These are phyloP conservation scores for Umbellularia californica DNA, from an alignment of 164 flowering plant species.

Conservation along the genomic window DNA sequence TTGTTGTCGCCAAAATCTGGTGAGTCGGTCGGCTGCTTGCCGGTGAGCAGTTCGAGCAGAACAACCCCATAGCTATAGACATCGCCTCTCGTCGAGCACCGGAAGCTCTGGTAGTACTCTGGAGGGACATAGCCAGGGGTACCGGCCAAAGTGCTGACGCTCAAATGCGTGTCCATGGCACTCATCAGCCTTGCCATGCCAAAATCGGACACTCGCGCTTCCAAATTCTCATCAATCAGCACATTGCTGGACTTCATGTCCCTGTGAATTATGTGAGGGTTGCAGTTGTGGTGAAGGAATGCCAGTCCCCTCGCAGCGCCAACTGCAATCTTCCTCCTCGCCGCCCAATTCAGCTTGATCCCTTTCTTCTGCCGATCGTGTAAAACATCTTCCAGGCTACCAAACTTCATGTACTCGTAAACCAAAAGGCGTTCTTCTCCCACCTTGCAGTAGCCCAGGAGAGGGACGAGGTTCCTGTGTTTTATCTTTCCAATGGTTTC, in stretches of 20 bases:
- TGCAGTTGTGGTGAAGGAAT: constrained; percentile 93
- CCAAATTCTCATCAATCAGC: constrained; percentile 74
- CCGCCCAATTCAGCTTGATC: constrained; percentile 72
- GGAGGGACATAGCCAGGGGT: constrained; percentile 99
- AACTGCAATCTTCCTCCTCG: constrained; percentile 74
- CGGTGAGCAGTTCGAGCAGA: constrained; percentile 88
- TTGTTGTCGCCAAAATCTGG: constrained; percentile 93
- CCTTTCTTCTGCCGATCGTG: constrained; percentile 61
- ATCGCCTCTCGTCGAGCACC: constrained; percentile 88
- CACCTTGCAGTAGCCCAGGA: constrained; percentile 91
- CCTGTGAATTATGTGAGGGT: constrained; percentile 86
- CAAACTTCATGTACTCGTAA: constrained; percentile 90
- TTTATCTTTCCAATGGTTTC: constrained; percentile 97
- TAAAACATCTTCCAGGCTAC: constrained; percentile 81
- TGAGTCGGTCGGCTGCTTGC: constrained; percentile 81
- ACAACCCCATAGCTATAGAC: constrained; percentile 98
- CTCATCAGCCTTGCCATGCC: constrained; percentile 97
- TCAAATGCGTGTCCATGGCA: constrained; percentile 92
- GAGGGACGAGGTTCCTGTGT: constrained; percentile 90
- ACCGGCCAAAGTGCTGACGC: constrained; percentile 93
- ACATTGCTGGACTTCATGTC: constrained; percentile 99
- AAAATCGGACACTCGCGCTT: constrained; percentile 93
- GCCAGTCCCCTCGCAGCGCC: constrained; percentile 91
- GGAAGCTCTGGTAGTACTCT: constrained; percentile 90
- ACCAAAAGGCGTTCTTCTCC: constrained; percentile 93